These are phyloP conservation scores for Polygonum maritimum DNA, from an alignment of 148 eudicot genomes.

Conservation along the genomic window DNA sequence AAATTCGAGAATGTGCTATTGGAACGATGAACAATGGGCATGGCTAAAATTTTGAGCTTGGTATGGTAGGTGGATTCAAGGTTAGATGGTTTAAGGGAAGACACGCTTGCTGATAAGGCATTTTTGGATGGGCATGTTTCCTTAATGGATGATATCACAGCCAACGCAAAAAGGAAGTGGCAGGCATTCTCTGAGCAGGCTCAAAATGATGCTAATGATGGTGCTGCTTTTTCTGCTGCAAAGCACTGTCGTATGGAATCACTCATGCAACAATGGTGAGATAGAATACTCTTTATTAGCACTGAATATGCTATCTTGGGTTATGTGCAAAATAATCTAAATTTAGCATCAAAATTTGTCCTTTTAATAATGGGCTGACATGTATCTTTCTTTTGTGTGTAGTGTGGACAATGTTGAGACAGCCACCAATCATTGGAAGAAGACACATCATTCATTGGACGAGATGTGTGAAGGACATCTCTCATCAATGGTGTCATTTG, in stretches of 20 bases:
- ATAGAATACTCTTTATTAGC: not conserved
- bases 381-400: slow-evolving; percentile 3
- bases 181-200: slow-evolving; percentile 61
- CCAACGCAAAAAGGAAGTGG: slow-evolving; percentile 94
- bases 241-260: slow-evolving; percentile 92
- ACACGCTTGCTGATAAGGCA: slow-evolving; percentile 42
- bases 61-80: slow-evolving; percentile 61
- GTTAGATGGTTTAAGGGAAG: slow-evolving; percentile 48
- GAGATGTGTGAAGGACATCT: slow-evolving; percentile 49
- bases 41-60: not conserved
- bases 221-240: slow-evolving; percentile 83
- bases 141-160: slow-evolving; percentile 57
- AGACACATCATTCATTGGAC: slow-evolving; percentile 50
- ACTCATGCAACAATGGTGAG: slow-evolving; percentile 72
- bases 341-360: not conserved
- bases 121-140: slow-evolving; percentile 75
- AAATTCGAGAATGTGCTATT: not conserved
- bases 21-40: not conserved
- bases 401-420: slow-evolving; percentile 61
- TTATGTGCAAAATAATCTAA: not conserved
- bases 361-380: not conserved
- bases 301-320: not conserved
- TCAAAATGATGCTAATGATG: slow-evolving; percentile 48
- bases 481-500: slow-evolving; percentile 40
- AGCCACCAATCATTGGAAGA: slow-evolving; percentile 57